A percentile compares a stretch with the other conserved stretches of the same genome.
Evolutionary conservation across 1,284 basidiomycete species (phyloP).

Genomic region (Cryptococcus sp.): DNA sequence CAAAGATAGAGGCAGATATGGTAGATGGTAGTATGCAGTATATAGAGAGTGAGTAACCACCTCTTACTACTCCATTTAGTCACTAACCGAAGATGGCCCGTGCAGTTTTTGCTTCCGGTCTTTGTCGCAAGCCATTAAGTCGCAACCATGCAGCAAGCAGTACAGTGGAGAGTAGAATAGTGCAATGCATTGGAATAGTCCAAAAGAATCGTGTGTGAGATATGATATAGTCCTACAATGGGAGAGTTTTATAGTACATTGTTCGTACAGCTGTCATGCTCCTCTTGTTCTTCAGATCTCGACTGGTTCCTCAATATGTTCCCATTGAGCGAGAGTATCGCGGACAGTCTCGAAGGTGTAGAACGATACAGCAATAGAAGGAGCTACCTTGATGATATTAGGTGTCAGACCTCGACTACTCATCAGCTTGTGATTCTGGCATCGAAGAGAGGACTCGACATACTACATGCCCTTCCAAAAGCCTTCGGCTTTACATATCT

Average conservation of each 20-base stretch:
- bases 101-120: background rate
- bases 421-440: background rate
- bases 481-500: slow-evolving; percentile 71
- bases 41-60: too few relatives aligned
- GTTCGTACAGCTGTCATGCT: too few relatives aligned
- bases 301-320: slow-evolving; percentile 9
- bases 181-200: too few relatives aligned
- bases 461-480: slow-evolving; percentile 49
- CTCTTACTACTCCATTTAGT: background rate
- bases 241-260: too few relatives aligned
- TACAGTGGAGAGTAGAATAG: too few relatives aligned
- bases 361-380: slow-evolving; percentile 78
- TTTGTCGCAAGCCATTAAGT: too few relatives aligned
- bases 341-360: slow-evolving; percentile 49
- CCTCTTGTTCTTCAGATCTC: background rate
- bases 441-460: background rate
- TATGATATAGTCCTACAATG: too few relatives aligned
- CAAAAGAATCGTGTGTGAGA: too few relatives aligned
- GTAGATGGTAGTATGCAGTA: too few relatives aligned
- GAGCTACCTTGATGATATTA: slow-evolving; percentile 85
- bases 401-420: slow-evolving; percentile 78
- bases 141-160: too few relatives aligned
- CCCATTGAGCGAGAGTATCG: slow-evolving; percentile 29
- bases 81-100: background rate
- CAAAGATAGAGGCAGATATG: too few relatives aligned